Conservation (phyloP, 495 filamentous ascomycete species). For the Articulospora tetracladia region DNA sequence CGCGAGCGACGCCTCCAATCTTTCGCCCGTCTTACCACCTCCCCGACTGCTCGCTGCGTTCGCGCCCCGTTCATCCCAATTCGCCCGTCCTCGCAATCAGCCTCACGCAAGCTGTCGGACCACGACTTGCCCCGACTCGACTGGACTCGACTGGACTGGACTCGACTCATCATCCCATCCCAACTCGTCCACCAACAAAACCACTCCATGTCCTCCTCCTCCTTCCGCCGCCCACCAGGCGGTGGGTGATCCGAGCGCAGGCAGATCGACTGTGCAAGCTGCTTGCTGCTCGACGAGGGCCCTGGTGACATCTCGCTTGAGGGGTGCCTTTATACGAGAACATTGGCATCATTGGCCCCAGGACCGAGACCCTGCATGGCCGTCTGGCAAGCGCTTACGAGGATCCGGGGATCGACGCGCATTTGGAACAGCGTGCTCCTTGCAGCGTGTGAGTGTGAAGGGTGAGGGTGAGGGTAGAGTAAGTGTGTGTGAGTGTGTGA, state of each 20-base stretch:
- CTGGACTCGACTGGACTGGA: too few species aligned
- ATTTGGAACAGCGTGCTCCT: constrained; percentile 7
- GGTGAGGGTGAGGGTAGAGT: background rate
- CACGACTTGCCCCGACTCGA: too few species aligned
- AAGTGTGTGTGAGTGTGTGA: background rate
- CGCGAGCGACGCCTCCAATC: too few species aligned
- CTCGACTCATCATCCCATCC: background rate
- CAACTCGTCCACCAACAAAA: background rate
- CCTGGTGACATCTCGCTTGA: background rate
- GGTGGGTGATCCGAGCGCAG: background rate
- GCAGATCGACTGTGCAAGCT: background rate
- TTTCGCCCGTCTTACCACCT: background rate
- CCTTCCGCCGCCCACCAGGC: background rate
- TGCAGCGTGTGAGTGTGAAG: background rate
- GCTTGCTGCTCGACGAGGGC: background rate
- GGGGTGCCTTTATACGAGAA: background rate
- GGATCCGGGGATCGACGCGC: constrained; percentile 14
- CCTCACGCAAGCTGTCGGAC: constrained; percentile 9
- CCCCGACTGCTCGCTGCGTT: too few species aligned
- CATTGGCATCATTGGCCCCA: background rate
- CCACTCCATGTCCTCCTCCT: background rate
- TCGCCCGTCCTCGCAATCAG: background rate
- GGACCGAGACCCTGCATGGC: background rate
- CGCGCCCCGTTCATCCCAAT: background rate
- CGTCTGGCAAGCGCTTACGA: constrained; percentile 12